Evolutionary conservation across 306 rosid genomes (phyloP).

Genomic region (Sindora glabra): DNA sequence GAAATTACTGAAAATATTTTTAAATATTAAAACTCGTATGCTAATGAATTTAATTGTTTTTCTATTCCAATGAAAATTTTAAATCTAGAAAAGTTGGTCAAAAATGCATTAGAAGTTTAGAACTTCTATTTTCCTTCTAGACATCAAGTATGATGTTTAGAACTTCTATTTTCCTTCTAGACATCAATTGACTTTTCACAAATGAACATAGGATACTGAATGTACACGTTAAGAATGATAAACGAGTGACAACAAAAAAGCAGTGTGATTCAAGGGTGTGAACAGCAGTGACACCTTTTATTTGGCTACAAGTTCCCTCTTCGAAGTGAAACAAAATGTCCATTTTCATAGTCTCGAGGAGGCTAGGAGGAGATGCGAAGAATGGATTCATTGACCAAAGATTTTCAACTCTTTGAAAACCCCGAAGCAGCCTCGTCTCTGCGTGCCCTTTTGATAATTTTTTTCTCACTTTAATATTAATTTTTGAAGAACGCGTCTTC

Average conservation of each 20-base stretch:
- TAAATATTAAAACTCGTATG: too few relatives aligned
- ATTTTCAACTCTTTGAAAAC: constrained; percentile 41
- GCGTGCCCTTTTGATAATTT: constrained; percentile 24
- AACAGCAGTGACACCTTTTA: constrained; percentile 16
- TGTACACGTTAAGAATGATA: constrained; percentile 1
- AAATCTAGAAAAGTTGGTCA: too few relatives aligned
- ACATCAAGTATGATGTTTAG: too few relatives aligned
- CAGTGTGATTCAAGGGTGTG: not conserved
- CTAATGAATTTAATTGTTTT: too few relatives aligned
- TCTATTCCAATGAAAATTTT: too few relatives aligned
- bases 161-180: too few relatives aligned
- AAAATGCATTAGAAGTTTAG: too few relatives aligned
- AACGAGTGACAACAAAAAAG: not conserved
- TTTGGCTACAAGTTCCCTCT: constrained; percentile 13
- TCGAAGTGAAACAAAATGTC: constrained; percentile 19
- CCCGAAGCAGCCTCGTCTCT: constrained; percentile 43
- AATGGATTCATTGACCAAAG: constrained; percentile 46
- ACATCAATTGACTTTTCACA: not conserved
- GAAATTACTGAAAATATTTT: too few relatives aligned
- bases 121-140: too few relatives aligned
- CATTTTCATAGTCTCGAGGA: constrained; percentile 23
- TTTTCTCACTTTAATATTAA: constrained; percentile 18
- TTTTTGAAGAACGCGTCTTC: constrained; percentile 3
- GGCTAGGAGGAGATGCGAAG: constrained; percentile 26
- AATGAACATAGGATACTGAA: not conserved